Evolutionary conservation across 169 alveolate species (phyloP).

Genomic region (Plasmodium blacklocki): DNA sequence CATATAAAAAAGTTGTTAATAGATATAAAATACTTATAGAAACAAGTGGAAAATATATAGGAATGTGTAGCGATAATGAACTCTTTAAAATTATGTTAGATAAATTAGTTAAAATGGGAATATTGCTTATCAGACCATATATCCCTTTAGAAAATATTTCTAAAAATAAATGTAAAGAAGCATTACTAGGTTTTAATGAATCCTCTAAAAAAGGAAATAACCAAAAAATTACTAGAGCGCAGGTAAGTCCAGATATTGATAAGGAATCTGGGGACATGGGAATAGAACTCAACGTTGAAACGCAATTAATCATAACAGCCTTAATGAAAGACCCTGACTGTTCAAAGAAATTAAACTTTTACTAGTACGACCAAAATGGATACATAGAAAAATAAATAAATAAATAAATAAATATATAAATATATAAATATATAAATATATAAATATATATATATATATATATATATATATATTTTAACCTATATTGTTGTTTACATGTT

Average conservation of each 20-base stretch:
- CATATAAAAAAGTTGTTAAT: constrained; percentile 78
- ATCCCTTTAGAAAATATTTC: constrained; percentile 70
- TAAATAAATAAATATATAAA: not conserved
- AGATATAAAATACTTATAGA: constrained; percentile 81
- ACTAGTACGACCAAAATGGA: not conserved
- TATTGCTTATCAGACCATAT: constrained; percentile 82
- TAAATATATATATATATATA: not conserved
- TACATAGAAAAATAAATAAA: not conserved
- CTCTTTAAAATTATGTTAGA: constrained; percentile 77
- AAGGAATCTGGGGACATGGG: constrained; percentile 75
- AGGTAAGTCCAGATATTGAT: constrained; percentile 63
- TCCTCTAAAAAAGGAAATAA: constrained; percentile 11
- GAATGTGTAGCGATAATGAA: constrained; percentile 70
- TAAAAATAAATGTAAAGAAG: constrained; percentile 51
- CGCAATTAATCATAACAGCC: constrained; percentile 67
- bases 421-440: no score
- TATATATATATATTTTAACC: not conserved
- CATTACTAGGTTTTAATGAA: constrained; percentile 59
- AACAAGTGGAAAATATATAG: constrained; percentile 79
- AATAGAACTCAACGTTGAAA: constrained; percentile 56
- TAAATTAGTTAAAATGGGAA: constrained; percentile 76
- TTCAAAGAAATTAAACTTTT: constrained; percentile 48
- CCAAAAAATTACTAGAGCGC: constrained; percentile 17
- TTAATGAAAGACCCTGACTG: constrained; percentile 71
- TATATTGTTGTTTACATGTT: not conserved